A percentile compares a stretch with the other conserved stretches of the same genome.
Evolutionary conservation across 2,329 filamentous ascomycete species (phyloP).

Genomic region (Talaromyces atroroseus): DNA sequence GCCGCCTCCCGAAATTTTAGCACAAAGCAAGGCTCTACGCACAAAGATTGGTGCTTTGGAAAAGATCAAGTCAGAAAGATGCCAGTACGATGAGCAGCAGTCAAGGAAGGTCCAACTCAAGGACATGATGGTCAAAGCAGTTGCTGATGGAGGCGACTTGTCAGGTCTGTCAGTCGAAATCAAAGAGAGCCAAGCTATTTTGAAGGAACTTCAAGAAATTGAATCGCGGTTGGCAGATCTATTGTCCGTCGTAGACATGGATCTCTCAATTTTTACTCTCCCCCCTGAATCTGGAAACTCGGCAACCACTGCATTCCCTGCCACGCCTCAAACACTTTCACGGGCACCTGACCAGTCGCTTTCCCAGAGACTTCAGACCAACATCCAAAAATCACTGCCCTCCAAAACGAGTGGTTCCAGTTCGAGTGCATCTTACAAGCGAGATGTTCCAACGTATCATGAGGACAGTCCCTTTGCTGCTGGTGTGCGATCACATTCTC

Average conservation of each 20-base stretch:
- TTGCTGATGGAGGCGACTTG: conserved; percentile 30
- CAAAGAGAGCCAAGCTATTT: conserved; percentile 27
- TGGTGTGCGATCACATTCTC: not conserved
- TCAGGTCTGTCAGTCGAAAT: conserved; percentile 29
- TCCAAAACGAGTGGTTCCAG: not conserved
- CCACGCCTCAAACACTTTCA: conserved; percentile 17
- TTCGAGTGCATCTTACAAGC: not conserved
- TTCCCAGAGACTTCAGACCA: conserved; percentile 1
- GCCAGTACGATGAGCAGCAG: conserved; percentile 22
- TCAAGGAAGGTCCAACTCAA: conserved; percentile 31
- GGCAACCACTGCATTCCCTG: conserved; percentile 8
- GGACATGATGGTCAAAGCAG: conserved; percentile 29
- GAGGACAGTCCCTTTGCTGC: not conserved
- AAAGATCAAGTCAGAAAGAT: conserved; percentile 25
- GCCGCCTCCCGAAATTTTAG: conserved; percentile 28
- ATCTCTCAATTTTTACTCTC: conserved; percentile 15
- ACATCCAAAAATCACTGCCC: not conserved
- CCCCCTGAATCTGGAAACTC: not conserved
- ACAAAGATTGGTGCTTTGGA: conserved; percentile 35
- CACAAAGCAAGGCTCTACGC: conserved; percentile 31
- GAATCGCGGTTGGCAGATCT: conserved; percentile 30
- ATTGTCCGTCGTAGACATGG: conserved; percentile 26
- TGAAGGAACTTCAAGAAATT: conserved; percentile 29
- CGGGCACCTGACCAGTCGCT: not conserved
- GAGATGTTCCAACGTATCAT: not conserved